Evolutionary conservation across 257 asterid genomes (phyloP), one percentile per base, ranked within the genome.

Genomic region (Nemophila menziesii): DNA sequence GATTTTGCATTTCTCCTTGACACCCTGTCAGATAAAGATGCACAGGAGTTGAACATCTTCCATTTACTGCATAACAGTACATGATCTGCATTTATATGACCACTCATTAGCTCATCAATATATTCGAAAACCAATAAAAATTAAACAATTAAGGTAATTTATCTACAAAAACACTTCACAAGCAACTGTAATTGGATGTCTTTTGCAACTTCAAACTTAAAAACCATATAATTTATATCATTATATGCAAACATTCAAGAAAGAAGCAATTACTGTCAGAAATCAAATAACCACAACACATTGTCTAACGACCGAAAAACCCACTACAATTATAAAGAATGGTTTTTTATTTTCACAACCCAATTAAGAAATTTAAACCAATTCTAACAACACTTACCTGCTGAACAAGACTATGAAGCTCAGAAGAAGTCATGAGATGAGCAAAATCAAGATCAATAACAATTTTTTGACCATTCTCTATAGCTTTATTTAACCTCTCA

Each of bases 1-100:
- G 85, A 49, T 63, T 68, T 48, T 70, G 81, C 87, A 81, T 85
- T 67, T 78, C 96, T 33, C 94, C 96, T 8, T 58, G 54, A 52
- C 93, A 85, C 42, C 98, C 93, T 34, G 96, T 85, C 73, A 85
- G 74, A 87, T 93, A 90, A 56, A 90, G 72, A 63, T 73, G 98
- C 52, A 94, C 93, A 5, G 94, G 92, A 65, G 61, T 39, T 46
- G 61, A 42, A 55, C 78, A 72, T 65, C 87, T 77, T 48, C 87
- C 80, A 49, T 85, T 89, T 60, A 81, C 68, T 5, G 96, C 94
- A 61, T 85, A 90, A 67, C 92, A 85, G 49, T 85, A 90, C 87
- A 77, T 90, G 55, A 85, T 71, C 98, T 90, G 85, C 73, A 72
- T 15, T 22, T 16, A 36, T 33, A 39, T 58, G 53, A 54, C 43